Evolutionary conservation across 2,329 filamentous ascomycete genomes (phyloP).

Genomic region (Aplosporella prunicola): DNA sequence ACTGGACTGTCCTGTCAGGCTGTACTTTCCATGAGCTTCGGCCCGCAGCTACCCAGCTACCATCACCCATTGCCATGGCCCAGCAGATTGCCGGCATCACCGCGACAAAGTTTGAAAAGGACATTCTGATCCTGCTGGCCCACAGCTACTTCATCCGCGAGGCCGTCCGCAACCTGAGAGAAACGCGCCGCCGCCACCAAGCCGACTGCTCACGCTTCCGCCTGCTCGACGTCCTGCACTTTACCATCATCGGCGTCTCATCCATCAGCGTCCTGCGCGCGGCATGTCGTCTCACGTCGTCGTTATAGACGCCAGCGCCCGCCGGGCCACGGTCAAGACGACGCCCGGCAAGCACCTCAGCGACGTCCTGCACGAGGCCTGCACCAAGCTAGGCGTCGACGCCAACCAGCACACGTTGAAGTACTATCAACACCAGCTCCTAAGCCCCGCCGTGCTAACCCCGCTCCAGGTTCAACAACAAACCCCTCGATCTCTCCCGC

Average conservation of each 20-base stretch:
- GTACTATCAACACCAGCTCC: conserved; percentile 36
- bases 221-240: conserved; percentile 9
- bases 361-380: conserved; percentile 81
- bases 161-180: conserved; percentile 8
- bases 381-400: conserved; percentile 65
- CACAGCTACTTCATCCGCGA: conserved; percentile 6
- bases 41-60: conserved; percentile 8
- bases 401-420: conserved; percentile 72
- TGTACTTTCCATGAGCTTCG: conserved; percentile 9
- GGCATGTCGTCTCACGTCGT: conserved; percentile 81
- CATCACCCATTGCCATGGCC: conserved; percentile 4
- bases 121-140: conserved; percentile 8
- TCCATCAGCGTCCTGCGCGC: conserved; percentile 12
- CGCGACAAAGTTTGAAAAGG: conserved; percentile 7
- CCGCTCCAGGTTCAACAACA: conserved; percentile 52
- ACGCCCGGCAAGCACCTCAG: conserved; percentile 70
- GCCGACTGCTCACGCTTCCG: conserved; percentile 8
- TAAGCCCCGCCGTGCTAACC: conserved; percentile 11
- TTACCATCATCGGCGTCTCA: conserved; percentile 11
- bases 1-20: too few species aligned
- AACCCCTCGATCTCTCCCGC: conserved; percentile 73
- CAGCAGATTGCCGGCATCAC: conserved; percentile 8
- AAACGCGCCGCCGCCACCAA: conserved; percentile 10
- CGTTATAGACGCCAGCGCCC: conserved; percentile 71
- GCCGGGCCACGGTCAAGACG: conserved; percentile 73